phyloP scores from a whole-genome alignment of 2,329 filamentous ascomycete species.

The Colletotrichum sidae region DNA sequence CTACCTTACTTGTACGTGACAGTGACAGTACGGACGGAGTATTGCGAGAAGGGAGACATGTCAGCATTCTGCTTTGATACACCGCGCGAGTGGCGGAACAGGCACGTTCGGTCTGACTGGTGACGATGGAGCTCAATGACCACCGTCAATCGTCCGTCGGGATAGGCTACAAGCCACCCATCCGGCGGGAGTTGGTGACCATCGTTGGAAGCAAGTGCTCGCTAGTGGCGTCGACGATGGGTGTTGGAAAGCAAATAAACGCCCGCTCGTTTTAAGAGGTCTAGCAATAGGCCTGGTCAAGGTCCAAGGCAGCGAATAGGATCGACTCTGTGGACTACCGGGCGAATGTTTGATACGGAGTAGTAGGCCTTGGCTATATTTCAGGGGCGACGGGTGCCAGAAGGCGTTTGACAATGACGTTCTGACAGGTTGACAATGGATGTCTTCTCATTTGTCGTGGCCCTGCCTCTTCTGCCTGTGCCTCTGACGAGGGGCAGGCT shows the following conservation, averaged over 20 bases:
- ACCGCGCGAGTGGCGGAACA: slow-evolving; percentile 24
- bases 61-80: no score
- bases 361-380: not conserved
- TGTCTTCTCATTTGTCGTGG: slow-evolving; percentile 4
- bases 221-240: slow-evolving; percentile 29
- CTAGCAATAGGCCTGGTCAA: slow-evolving; percentile 9
- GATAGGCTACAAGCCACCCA: slow-evolving; percentile 5
- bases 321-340: not conserved
- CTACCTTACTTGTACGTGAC: no score
- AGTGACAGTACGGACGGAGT: no score
- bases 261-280: slow-evolving; percentile 15
- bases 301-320: slow-evolving; percentile 11
- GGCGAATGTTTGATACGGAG: not conserved
- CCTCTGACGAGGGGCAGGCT: not conserved
- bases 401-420: slow-evolving; percentile 14
- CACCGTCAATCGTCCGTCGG: not conserved
- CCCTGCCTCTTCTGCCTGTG: slow-evolving; percentile 3
- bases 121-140: no score
- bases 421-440: slow-evolving; percentile 6
- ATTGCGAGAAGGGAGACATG: no score
- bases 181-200: not conserved
- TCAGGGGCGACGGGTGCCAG: slow-evolving; percentile 23
- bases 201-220: slow-evolving; percentile 17
- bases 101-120: no score
- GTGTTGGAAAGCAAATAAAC: slow-evolving; percentile 9